Base-by-base conservation (phyloP, 2,329 filamentous ascomycete species). In the Metarhizium humberi region DNA sequence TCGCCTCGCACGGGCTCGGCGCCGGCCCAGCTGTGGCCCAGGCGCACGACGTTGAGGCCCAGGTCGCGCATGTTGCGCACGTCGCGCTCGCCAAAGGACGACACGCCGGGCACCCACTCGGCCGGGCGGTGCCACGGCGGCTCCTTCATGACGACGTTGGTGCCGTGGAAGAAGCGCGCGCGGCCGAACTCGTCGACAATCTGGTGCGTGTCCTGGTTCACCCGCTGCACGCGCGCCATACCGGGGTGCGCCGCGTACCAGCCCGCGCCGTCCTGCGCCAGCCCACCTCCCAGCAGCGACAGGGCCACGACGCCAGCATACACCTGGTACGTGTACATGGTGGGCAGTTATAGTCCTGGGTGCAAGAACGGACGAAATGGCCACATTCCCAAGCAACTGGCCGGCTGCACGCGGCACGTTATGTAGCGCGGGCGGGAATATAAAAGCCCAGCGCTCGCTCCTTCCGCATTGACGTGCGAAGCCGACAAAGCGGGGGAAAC, bases 61-160 rank as follows among this genome's bases (percentile, higher is more conserved):
- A 61, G 29, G 29, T 59, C 59, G 30, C 52, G 59, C 13, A 61
- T 48, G n/a, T 57, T 61, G 7, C 46, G 48, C 8, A 56, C 59
- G 38, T 61, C 59, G 25, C 56, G 52, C 38, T 59, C 50, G 36
- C 59, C 57, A 59, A 61, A 61, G 4, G 59, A 59, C 25, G 59
- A 57, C 1, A 56, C 55, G 4, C 59, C 57, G 0, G 59, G 59
- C 42, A 52, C 43, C 59, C 59, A 61, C 13, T 59, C 55, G 36
- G 53, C 30, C 2, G 57, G 59, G 3, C 59, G 59, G 46, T 61
- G 55, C 59, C 59, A 61, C 14, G 59, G 59, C 34, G 57, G 43
- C 20, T 59, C 49, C 34, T 61, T 61, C 59, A 61, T 61, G 45
- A 61, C 59, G 20, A 61, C 59, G 46, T 59, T 61, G 25, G 59